phyloP scores from a whole-genome alignment of 1,284 basidiomycete species.

The Trametes versicolor region DNA sequence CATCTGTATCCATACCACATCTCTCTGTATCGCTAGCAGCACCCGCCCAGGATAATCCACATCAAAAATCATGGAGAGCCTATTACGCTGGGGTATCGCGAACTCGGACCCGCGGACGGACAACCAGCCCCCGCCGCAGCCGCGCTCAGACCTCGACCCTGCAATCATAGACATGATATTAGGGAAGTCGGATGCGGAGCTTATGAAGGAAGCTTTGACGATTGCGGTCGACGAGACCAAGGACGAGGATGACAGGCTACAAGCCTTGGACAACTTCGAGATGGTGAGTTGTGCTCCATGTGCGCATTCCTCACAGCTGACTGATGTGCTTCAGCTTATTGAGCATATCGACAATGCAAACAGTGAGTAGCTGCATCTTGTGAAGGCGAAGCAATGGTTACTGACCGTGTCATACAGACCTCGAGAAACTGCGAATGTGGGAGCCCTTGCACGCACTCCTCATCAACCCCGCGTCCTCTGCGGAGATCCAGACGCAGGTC shows the following conservation, averaged over 20 bases:
- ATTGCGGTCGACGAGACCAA: constrained; percentile 73
- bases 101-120: constrained; percentile 58
- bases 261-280: constrained; percentile 94
- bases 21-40: constrained; percentile 28
- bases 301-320: neutral
- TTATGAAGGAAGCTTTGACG: constrained; percentile 89
- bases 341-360: constrained; percentile 98
- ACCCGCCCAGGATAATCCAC: constrained; percentile 1
- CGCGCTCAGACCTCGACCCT: constrained; percentile 70
- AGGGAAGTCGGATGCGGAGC: constrained; percentile 84
- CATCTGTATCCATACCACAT: constrained; percentile 22
- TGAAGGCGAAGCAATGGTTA: neutral
- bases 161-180: constrained; percentile 88
- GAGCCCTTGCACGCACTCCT: constrained; percentile 79
- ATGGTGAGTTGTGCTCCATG: constrained; percentile 67
- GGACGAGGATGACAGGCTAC: constrained; percentile 73
- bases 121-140: constrained; percentile 43
- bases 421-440: constrained; percentile 90
- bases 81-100: constrained; percentile 81
- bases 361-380: constrained; percentile 54
- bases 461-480: constrained; percentile 60
- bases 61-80: constrained; percentile 65
- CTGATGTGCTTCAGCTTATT: constrained; percentile 66
- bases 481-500: constrained; percentile 75
- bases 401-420: constrained; percentile 58